Conservation (phyloP, 352 stramenopile species). For the Phytophthora citrophthora region DNA sequence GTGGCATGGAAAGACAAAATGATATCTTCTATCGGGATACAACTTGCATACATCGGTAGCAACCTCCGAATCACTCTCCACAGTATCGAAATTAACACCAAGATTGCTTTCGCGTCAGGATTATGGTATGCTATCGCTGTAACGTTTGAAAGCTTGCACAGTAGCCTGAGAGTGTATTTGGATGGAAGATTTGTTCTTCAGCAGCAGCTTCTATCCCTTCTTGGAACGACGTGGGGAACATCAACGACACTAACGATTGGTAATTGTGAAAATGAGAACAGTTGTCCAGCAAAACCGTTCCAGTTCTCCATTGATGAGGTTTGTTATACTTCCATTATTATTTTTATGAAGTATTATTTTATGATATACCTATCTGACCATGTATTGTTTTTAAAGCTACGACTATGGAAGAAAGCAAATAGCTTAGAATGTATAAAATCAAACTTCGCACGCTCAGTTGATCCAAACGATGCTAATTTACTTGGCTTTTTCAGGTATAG, state of each 20-base stretch:
- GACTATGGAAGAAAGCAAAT: slow-evolving; percentile 20
- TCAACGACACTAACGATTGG: slow-evolving; percentile 42
- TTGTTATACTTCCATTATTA: not conserved
- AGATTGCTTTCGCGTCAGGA: slow-evolving; percentile 1
- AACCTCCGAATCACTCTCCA: slow-evolving; percentile 21
- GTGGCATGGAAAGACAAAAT: slow-evolving; percentile 19
- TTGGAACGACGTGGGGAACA: slow-evolving; percentile 9
- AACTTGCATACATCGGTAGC: slow-evolving; percentile 16
- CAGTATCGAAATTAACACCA: slow-evolving; percentile 22
- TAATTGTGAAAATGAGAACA: slow-evolving; percentile 40
- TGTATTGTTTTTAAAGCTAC: slow-evolving; percentile 10
- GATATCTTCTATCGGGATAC: slow-evolving; percentile 2
- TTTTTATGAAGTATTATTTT: not conserved
- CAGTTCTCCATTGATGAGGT: slow-evolving; percentile 61
- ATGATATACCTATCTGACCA: not conserved
- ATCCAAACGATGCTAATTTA: slow-evolving; percentile 4
- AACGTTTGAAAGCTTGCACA: slow-evolving; percentile 15
- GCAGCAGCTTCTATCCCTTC: slow-evolving; percentile 12
- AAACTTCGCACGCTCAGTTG: slow-evolving; percentile 13
- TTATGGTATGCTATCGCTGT: slow-evolving; percentile 33
- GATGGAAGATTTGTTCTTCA: slow-evolving; percentile 15
- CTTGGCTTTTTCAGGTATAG: slow-evolving; percentile 29
- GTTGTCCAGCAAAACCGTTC: slow-evolving; percentile 46
- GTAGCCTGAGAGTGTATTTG: slow-evolving; percentile 19
- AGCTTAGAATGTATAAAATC: slow-evolving; percentile 9